Base-by-base conservation (phyloP, 257 asterid genomes). In the Nicotiana noctiflora region DNA sequence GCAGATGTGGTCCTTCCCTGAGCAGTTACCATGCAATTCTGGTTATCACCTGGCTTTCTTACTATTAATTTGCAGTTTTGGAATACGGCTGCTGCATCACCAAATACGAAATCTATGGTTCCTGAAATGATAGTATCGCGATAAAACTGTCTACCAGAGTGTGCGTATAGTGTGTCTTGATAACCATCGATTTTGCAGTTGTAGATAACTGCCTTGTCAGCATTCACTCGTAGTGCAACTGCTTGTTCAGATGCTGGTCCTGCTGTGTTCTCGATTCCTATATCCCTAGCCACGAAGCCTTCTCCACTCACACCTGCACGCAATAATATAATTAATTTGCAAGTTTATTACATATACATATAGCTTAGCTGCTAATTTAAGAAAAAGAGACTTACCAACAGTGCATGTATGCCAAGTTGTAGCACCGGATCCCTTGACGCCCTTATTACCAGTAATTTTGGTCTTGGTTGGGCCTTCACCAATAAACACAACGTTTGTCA, bases 261-360 rank as follows among this genome's bases (percentile, higher is more conserved):
- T 0, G 97, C 97, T 6, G 94, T 82, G 90, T 94, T 94, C 93
- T 91, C 95, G 46, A 94, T 49, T 10, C 87, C 93, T 53, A 94
- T 90, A 89, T 92, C 93, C 87, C 82, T 90, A 2, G 97, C 96
- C 14, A 90, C 81, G 84, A 92, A 93, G 2, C 85, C 86, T 0
- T 91, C 97, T 0, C 91, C 95, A 5, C 89, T 87, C 9, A 92
- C 80, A 6, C 83, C 98, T 93, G 91, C 77, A 76, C 34, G 4
- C 82, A 12, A 21, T 2, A 64, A 64, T 64, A 8, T 7, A 29
- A 1, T 27, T 77, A 34, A 34, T 34, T 32, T 29, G 9, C 51
- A 29, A 1, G 17, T 27, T 25, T 25, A 25, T 25, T 25, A 25
- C 27, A 25, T 25, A 25, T 25, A n/a, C n/a, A n/a, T n/a, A n/a